phyloP scores from a whole-genome alignment of 2,329 filamentous ascomycete genomes.

The Penicillium hesseltinei region DNA sequence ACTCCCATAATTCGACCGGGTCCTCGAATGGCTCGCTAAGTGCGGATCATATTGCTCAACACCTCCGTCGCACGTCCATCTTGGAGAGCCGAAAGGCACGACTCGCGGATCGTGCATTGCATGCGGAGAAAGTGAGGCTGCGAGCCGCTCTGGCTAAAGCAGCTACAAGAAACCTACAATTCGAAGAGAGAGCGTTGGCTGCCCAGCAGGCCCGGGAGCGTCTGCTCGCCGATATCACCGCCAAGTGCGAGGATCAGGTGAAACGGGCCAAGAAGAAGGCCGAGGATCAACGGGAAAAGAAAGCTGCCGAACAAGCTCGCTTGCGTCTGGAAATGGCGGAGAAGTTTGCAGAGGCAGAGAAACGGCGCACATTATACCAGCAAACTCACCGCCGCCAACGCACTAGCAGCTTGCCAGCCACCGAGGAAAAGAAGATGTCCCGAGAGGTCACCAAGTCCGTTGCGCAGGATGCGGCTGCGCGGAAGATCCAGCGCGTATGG shows the following conservation, averaged over 20 bases:
- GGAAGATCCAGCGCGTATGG: conserved; percentile 60
- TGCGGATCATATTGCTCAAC: conserved; percentile 62
- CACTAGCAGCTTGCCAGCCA: conserved; percentile 50
- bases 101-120: conserved; percentile 62
- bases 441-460: conserved; percentile 39
- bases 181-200: conserved; percentile 62
- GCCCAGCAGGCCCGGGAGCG: conserved; percentile 64
- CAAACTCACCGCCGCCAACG: conserved; percentile 51
- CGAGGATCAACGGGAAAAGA: conserved; percentile 63
- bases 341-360: conserved; percentile 63
- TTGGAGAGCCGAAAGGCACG: conserved; percentile 63
- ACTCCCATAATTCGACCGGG: conserved; percentile 59
- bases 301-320: conserved; percentile 60
- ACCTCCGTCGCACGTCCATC: conserved; percentile 64
- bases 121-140: conserved; percentile 64
- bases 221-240: conserved; percentile 62
- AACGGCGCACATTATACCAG: conserved; percentile 51
- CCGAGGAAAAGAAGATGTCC: conserved; percentile 44
- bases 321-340: conserved; percentile 63
- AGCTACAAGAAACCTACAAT: conserved; percentile 54
- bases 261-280: conserved; percentile 64
- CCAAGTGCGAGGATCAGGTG: conserved; percentile 65
- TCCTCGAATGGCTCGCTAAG: conserved; percentile 50
- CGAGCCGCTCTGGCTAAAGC: conserved; percentile 63
- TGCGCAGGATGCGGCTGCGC: conserved; percentile 54